Evolutionary conservation across 1,284 basidiomycete genomes (phyloP), one percentile per base, ranked within the genome.

Genomic region (Microstroma glucosiphilum): DNA sequence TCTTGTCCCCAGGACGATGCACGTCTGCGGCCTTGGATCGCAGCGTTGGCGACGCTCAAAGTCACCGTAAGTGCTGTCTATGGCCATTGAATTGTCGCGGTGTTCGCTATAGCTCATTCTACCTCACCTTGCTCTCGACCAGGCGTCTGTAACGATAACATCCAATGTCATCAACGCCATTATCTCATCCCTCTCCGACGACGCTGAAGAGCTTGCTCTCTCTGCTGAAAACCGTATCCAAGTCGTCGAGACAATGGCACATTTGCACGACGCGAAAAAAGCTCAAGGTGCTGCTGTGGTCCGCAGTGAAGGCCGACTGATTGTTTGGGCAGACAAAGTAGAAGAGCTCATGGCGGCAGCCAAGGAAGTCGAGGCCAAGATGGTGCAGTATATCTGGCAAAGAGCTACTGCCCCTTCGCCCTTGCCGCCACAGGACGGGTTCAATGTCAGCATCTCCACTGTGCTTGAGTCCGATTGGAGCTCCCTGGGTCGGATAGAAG

Each of bases 221-320:
- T 67, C 68, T 2, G n/a, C 71, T 6, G 65, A 63, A 1, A 63
- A 71, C 42, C 65, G 68, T 58, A 57, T 73, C 19, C 71, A 73
- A 48, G 65, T 67, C 25, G 59, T 71, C 56, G 63, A 88, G 61
- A 84, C 82, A 25, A 86, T 90, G 73, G 75, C 78, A 54, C 82
- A 85, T 65, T 82, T 91, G 3, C 85, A 86, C 4, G 82, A 83
- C 23, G 89, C 88, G 0, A 85, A 90, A 73, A 89, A 89, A 80
- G 88, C 90, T 69, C 89, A 91, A 72, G 88, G 88, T 65, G 89
- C 86, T n/a, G 89, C 89, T 21, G 91, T 91, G 79, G 84, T 91
- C 63, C 85, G 89, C 43, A 85, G 87, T 72, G 88, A 90, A 69
- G 84, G 85, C 30, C 86, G 88, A 15, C 81, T 91, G 46, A 82